Evolutionary conservation across 2,329 filamentous ascomycete species (phyloP), one percentile per base, ranked within the genome.

Genomic region (Venturia carpophila): DNA sequence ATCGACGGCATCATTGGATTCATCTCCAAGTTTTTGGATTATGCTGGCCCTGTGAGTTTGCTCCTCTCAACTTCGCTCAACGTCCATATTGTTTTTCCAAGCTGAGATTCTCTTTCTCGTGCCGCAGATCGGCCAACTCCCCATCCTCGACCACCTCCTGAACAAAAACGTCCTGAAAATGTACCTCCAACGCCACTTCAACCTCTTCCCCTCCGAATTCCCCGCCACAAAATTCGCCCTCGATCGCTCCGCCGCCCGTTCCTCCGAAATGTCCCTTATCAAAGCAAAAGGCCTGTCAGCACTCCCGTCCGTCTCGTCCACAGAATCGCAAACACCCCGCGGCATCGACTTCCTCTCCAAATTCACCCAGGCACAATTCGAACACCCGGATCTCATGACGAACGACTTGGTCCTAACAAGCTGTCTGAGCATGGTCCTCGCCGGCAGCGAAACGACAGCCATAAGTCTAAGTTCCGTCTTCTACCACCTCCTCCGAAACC

Each of bases 371-470:
- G 87, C 88, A 0, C 83, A 84, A 60, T 82, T 87, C 70, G 81
- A 85, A 21, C 84, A 87, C 55, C 87, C 87, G 0, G 84, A 87
- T 1, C 88, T 91, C 75, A 90, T 91, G 86, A 85, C 80, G 30
- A 85, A 90, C 70, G 80, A 79, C 3, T 79, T 88, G 10, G 87
- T 91, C 13, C 84, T 88, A 68, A 87, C 87, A 7, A 87, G 89
- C 76, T 87, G 86, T 62, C 83, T 87, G n/a, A 85, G 81, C 66
- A 90, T 90, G 87, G 77, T 80, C 67, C 83, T 89, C 69, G 90
- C 90, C 0, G 89, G 90, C 3, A 88, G 84, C 1, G 90, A 94
- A 74, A 93, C 90, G 0, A 93, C 90, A 0, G 89, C 88, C 47
- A 92, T 92, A 71, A 85, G 83, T 7, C 80, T 92, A 0, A 24